A percentile compares a stretch with the other conserved stretches of the same genome.
Evolutionary conservation across 2,329 filamentous ascomycete genomes (phyloP).

Genomic region (Cryphonectria japonica): DNA sequence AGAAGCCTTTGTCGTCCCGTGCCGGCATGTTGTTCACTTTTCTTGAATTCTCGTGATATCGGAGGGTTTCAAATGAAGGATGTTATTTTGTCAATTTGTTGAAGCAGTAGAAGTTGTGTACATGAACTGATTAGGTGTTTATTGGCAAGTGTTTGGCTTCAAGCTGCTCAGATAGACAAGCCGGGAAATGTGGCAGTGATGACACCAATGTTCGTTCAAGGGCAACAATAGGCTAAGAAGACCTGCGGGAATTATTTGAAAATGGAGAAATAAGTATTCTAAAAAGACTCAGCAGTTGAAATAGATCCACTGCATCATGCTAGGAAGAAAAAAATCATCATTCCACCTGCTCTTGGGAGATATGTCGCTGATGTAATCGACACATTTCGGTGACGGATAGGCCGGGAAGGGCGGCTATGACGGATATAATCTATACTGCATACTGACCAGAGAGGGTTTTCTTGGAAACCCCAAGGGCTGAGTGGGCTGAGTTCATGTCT

Average conservation of each 20-base stretch:
- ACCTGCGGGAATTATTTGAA: background rate
- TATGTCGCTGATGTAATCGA: background rate
- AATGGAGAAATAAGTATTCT: background rate
- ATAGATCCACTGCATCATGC: too few relatives aligned
- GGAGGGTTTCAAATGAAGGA: background rate
- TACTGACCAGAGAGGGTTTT: too few relatives aligned
- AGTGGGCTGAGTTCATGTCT: too few relatives aligned
- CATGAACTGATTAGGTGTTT: background rate
- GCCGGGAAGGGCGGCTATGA: background rate
- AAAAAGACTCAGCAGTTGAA: too few relatives aligned
- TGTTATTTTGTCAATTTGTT: background rate
- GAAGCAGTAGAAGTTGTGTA: background rate
- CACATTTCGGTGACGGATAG: background rate
- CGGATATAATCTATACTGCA: background rate
- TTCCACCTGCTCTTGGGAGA: background rate
- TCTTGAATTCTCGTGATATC: background rate
- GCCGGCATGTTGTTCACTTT: slow-evolving; percentile 3
- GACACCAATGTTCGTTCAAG: too few relatives aligned
- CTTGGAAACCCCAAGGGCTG: too few relatives aligned
- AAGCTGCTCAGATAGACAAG: too few relatives aligned
- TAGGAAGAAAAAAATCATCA: too few relatives aligned
- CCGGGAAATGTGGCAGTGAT: too few relatives aligned
- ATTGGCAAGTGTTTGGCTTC: background rate
- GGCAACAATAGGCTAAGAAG: too few relatives aligned
- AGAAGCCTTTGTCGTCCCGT: slow-evolving; percentile 4